A percentile compares a stretch with the other conserved stretches of the same genome.
Conservation (phyloP, 1,139 yeast genomes). For the Suhomyces wounanorum region DNA sequence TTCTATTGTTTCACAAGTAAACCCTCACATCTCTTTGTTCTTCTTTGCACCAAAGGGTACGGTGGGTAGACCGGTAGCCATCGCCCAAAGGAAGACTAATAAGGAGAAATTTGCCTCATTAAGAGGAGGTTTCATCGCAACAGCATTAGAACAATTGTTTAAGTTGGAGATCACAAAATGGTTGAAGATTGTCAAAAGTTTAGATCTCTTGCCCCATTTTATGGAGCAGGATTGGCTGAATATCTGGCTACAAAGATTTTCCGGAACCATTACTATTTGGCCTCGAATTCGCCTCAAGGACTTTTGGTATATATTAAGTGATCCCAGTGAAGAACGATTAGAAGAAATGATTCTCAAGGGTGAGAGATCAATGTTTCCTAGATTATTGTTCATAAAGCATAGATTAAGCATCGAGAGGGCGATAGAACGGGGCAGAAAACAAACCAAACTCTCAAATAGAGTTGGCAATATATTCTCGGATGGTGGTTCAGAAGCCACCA, state of each 20-base stretch:
- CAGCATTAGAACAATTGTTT: slow-evolving; percentile 70
- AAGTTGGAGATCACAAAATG: slow-evolving; percentile 76
- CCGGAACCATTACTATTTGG: slow-evolving; percentile 78
- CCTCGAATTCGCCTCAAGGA: slow-evolving; percentile 64
- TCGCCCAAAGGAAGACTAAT: slow-evolving; percentile 48
- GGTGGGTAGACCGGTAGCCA: slow-evolving; percentile 75
- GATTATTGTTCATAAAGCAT: slow-evolving; percentile 63
- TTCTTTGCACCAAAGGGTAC: slow-evolving; percentile 81
- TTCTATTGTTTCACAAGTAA: slow-evolving; percentile 77
- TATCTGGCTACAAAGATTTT: slow-evolving; percentile 71
- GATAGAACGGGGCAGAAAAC: slow-evolving; percentile 52
- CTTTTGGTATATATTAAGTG: slow-evolving; percentile 65
- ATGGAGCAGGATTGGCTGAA: slow-evolving; percentile 82
- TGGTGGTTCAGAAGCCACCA: slow-evolving; percentile 5
- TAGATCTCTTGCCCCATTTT: slow-evolving; percentile 68
- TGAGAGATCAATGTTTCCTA: slow-evolving; percentile 66
- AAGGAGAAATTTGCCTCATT: slow-evolving; percentile 45
- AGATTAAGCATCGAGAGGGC: slow-evolving; percentile 65
- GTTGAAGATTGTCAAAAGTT: slow-evolving; percentile 64
- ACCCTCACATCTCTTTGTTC: slow-evolving; percentile 77
- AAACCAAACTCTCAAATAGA: slow-evolving; percentile 21
- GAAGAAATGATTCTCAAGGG: slow-evolving; percentile 62
- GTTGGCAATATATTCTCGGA: slow-evolving; percentile 12
- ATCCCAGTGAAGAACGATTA: slow-evolving; percentile 63
- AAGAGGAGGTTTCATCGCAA: slow-evolving; percentile 76